Percentiles rank a stretch among this genome's conserved stretches.
Conservation (phyloP, 2,329 filamentous ascomycete genomes). For the Lasiodiplodia theobromae region DNA sequence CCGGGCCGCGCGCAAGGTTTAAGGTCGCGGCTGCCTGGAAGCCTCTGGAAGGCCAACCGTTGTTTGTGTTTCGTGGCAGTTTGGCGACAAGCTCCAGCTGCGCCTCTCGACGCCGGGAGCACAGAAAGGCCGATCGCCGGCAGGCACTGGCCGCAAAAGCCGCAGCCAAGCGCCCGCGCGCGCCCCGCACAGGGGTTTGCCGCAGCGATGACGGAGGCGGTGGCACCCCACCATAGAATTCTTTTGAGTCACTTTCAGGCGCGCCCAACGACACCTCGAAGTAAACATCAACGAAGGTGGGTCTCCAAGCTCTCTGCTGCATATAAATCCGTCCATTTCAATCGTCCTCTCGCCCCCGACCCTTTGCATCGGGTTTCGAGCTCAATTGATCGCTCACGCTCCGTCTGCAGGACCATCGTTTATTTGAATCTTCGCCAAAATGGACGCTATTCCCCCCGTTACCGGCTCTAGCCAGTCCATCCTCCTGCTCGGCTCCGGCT, state of each 20-base stretch:
- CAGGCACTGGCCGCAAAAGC: constrained; percentile 18
- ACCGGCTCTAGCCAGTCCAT: constrained; percentile 39
- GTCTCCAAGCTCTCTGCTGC: constrained; percentile 3
- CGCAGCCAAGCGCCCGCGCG: constrained; percentile 8
- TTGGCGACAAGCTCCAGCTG: constrained; percentile 15
- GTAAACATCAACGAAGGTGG: constrained; percentile 13
- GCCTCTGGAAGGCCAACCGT: constrained; percentile 11
- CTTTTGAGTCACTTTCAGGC: constrained; percentile 26
- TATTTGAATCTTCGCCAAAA: constrained; percentile 20
- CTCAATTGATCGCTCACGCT: constrained; percentile 21
- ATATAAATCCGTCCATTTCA: background rate
- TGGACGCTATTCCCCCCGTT: constrained; percentile 18
- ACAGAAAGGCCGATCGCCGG: constrained; percentile 23
- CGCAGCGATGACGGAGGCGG: constrained; percentile 28
- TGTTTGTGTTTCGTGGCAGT: constrained; percentile 21
- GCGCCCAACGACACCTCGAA: constrained; percentile 21
- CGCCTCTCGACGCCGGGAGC: constrained; percentile 11
- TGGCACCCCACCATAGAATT: constrained; percentile 25
- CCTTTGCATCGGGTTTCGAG: background rate
- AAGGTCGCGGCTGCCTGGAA: constrained; percentile 29
- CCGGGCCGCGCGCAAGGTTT: constrained; percentile 21
- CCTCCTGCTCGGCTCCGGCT: constrained; percentile 49
- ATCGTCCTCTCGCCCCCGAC: background rate
- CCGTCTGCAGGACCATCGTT: background rate
- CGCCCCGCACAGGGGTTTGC: constrained; percentile 12